phyloP scores from a whole-genome alignment of 345 rosid species.

The Anacardium occidentale region DNA sequence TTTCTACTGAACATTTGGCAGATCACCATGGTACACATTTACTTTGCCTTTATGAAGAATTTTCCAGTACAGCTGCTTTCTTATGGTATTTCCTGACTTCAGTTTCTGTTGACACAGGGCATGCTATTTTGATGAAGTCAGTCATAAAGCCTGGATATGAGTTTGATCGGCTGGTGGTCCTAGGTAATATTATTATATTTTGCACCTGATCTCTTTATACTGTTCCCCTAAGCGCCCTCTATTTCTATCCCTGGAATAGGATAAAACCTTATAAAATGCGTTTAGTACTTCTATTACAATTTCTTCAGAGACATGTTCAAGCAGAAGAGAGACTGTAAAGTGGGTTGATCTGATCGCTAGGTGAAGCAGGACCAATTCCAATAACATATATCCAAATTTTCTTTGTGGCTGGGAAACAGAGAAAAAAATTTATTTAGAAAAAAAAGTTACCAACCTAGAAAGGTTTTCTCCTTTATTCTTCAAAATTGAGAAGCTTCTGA shows the following conservation, averaged over 20 bases:
- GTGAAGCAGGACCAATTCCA: neutral
- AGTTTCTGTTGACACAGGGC: constrained; percentile 52
- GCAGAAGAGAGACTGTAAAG: neutral
- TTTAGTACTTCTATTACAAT: neutral
- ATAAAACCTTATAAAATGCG: neutral
- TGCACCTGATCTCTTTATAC: neutral
- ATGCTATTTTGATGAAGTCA: constrained; percentile 59
- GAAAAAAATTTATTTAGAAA: no score
- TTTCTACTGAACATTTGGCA: constrained; percentile 78
- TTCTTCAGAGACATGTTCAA: neutral
- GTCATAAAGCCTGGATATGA: constrained; percentile 75
- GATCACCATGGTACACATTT: constrained; percentile 78
- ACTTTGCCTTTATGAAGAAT: constrained; percentile 9
- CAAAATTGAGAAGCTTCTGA: no score
- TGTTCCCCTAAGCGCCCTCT: neutral
- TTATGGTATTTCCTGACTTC: constrained; percentile 26
- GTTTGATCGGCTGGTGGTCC: constrained; percentile 75
- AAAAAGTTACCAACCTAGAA: neutral
- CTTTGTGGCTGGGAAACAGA: no score
- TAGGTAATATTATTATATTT: constrained; percentile 50
- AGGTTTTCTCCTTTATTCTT: no score
- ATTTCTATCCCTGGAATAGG: neutral
- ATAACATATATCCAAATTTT: neutral
- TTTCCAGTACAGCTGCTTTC: constrained; percentile 13
- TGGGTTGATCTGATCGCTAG: neutral